Evolutionary conservation across 495 filamentous ascomycete genomes (phyloP).

Genomic region (Penicillium ochrochloron): DNA sequence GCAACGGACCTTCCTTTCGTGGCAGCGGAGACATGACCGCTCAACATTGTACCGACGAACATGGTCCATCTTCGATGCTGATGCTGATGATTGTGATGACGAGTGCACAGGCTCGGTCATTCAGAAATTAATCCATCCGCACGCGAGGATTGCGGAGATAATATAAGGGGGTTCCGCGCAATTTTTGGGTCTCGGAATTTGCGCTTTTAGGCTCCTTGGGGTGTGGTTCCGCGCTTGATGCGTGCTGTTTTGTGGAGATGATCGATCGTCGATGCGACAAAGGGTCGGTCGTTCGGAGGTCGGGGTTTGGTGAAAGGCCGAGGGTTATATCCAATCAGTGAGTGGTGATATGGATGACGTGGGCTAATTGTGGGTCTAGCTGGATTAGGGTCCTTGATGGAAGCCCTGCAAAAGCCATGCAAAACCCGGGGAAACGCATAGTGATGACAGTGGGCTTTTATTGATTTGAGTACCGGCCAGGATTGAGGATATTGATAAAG

Average conservation of each 20-base stretch:
- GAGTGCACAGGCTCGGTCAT: neutral
- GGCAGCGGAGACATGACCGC: constrained; percentile 44
- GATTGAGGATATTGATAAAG: neutral
- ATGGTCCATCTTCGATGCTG: constrained; percentile 8
- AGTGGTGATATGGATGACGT: neutral
- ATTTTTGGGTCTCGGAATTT: neutral
- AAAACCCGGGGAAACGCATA: neutral
- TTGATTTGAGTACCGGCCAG: neutral
- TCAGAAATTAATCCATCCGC: neutral
- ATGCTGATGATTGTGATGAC: neutral
- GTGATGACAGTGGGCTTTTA: neutral
- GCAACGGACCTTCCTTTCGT: constrained; percentile 44
- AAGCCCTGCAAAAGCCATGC: neutral
- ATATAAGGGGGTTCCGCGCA: neutral
- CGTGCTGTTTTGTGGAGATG: neutral
- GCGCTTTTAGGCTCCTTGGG: neutral
- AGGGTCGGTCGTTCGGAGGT: constrained; percentile 15
- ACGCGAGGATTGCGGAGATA: neutral
- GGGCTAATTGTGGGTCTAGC: neutral
- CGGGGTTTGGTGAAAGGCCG: constrained; percentile 19
- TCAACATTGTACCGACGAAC: constrained; percentile 33
- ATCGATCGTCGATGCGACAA: neutral
- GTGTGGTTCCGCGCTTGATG: neutral
- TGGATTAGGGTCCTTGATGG: neutral
- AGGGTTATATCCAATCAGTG: neutral